phyloP scores from a whole-genome alignment of 208 protist genomes.

The Leishmania martiniquensis region DNA sequence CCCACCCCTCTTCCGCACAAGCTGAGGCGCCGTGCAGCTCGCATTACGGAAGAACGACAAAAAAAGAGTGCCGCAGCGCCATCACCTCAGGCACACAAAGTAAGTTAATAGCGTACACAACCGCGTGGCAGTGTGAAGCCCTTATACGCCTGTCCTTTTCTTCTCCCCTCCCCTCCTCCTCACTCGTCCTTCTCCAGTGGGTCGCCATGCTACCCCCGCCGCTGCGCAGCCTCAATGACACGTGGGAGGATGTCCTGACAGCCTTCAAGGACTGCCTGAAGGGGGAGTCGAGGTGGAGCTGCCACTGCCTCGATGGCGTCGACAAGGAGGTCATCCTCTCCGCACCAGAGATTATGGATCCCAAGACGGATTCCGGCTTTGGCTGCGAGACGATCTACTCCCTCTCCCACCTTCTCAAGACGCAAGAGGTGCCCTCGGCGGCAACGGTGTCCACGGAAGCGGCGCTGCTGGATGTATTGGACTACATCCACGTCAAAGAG shows the following conservation, averaged over 20 bases:
- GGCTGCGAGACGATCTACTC: conserved; percentile 57
- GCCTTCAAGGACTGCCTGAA: conserved; percentile 52
- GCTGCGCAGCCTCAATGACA: conserved; percentile 62
- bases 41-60: background rate
- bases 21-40: background rate
- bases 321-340: conserved; percentile 82
- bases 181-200: background rate
- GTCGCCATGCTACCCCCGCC: conserved; percentile 18
- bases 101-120: background rate
- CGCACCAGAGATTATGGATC: conserved; percentile 86
- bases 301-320: conserved; percentile 54
- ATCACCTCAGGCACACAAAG: background rate
- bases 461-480: conserved; percentile 75
- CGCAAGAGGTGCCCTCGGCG: conserved; percentile 52
- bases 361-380: conserved; percentile 84
- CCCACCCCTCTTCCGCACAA: background rate
- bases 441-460: conserved; percentile 41
- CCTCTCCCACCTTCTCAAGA: conserved; percentile 48
- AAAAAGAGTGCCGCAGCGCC: background rate
- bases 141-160: background rate
- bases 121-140: background rate
- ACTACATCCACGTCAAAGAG: conserved; percentile 74
- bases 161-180: background rate
- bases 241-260: conserved; percentile 69
- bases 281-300: conserved; percentile 59